Conservation (phyloP, 2,329 filamentous ascomycete species). For the Camillea tinctor region DNA sequence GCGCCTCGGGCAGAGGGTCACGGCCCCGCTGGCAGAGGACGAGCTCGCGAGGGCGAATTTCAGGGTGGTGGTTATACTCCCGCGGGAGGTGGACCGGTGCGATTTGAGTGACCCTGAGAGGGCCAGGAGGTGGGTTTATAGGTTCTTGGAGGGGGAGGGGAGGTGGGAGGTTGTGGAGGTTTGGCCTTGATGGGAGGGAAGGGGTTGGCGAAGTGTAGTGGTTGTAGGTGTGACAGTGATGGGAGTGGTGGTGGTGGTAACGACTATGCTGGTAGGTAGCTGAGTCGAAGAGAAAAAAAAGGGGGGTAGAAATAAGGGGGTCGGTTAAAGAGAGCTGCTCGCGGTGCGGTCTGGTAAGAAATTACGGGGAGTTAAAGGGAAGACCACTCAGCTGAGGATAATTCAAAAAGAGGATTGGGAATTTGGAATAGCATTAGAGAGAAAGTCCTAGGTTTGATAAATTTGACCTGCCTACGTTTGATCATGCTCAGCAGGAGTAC, state of each 20-base stretch:
- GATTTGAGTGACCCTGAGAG: constrained; percentile 68
- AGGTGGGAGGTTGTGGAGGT: constrained; percentile 68
- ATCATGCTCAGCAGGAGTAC: too few species aligned
- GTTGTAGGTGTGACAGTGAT: background rate
- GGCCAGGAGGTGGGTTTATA: constrained; percentile 66
- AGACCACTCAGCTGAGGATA: too few species aligned
- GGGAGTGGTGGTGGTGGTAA: background rate
- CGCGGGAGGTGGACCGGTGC: constrained; percentile 72
- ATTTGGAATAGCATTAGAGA: too few species aligned
- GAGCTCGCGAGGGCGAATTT: constrained; percentile 71
- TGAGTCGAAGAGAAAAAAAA: too few species aligned
- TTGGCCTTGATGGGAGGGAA: constrained; percentile 55
- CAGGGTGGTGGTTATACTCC: constrained; percentile 77
- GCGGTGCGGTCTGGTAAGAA: too few species aligned
- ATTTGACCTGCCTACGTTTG: too few species aligned
- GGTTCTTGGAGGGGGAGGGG: constrained; percentile 44
- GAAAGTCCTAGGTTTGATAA: too few species aligned
- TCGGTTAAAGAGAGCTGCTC: too few species aligned
- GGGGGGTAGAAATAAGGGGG: too few species aligned
- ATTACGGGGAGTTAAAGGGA: too few species aligned
- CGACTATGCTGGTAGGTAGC: too few species aligned
- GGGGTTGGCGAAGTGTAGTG: background rate
- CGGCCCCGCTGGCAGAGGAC: constrained; percentile 62
- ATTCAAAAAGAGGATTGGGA: too few species aligned
- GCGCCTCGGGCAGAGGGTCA: constrained; percentile 62